Base-by-base conservation (phyloP, 2,329 filamentous ascomycete species). In the Calcarisporium arbuscula region DNA sequence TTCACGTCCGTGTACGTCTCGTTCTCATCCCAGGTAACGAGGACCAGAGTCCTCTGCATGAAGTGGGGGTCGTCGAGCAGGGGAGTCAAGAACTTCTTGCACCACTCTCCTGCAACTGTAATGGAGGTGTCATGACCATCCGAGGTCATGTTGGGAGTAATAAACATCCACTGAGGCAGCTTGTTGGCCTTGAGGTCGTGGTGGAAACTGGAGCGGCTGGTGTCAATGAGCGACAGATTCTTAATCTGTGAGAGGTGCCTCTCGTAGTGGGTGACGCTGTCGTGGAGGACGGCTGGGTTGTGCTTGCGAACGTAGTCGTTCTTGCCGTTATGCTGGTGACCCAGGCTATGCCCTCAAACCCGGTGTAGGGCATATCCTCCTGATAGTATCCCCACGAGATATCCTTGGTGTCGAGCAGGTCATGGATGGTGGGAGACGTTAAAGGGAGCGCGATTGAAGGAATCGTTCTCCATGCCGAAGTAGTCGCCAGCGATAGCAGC, bases 301-400 rank as follows among this genome's bases (percentile, higher is more conserved):
- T 92, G 85, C 63, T 92, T 90, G 52, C 86, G 79, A 7, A 90
- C 84, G 53, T 92, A 92, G 61, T 82, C 77, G 49, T 88, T 84
- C 31, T 72, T 69, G 19, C 74, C 72, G 4, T 72, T 84, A 46
- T 74, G 42, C 44, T 77, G 76, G 58, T 86, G 36, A 75, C 67
- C 54, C 66, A 85, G 1, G 61, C 64, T 22, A 58, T 56, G 17
- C 83, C 84, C 55, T 85, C 71, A 59, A 77, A 90, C 10, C 85
- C 85, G 3, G 75, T 68, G 58, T 78, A 87, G 3, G 85, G 85
- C 68, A 82, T 70, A 50, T 85, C 80, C 54, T 92, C 85, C 56
- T 88, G 75, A 61, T 90, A 92, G 44, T 80, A 66, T 32, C 65
- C 80, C 81, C 81, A 86, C 4, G 70, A 70, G 52, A 86, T 77